These are phyloP conservation scores for Globisporangium lucens DNA, from an alignment of 352 stramenopile species.

Conservation along the genomic window DNA sequence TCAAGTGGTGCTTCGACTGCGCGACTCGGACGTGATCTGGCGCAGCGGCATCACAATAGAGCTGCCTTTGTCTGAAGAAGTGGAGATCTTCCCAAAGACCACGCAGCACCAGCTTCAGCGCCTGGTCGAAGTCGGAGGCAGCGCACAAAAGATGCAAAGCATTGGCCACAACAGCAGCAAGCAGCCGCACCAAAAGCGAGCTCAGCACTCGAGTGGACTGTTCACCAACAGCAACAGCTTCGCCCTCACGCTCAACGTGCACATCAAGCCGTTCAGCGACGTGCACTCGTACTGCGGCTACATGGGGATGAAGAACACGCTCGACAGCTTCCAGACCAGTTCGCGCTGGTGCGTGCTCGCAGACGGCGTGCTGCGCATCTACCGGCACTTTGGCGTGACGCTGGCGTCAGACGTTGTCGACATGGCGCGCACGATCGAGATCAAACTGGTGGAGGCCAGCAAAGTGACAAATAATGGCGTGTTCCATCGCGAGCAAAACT, in stretches of 20 bases:
- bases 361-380: slow-evolving; percentile 58
- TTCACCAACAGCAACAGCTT: slow-evolving; percentile 17
- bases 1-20: slow-evolving; percentile 48
- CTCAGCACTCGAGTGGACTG: not conserved
- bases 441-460: slow-evolving; percentile 36
- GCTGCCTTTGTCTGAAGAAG: slow-evolving; percentile 34
- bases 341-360: slow-evolving; percentile 72
- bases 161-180: not conserved
- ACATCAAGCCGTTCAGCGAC: slow-evolving; percentile 46
- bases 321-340: slow-evolving; percentile 59
- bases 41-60: slow-evolving; percentile 35
- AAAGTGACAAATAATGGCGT: slow-evolving; percentile 14
- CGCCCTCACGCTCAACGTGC: slow-evolving; percentile 35
- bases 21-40: slow-evolving; percentile 47
- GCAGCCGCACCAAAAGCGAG: not conserved
- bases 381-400: slow-evolving; percentile 72
- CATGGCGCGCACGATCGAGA: slow-evolving; percentile 46
- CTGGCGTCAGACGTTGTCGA: slow-evolving; percentile 57
- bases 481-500: slow-evolving; percentile 27
- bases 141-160: not conserved
- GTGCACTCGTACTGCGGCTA: slow-evolving; percentile 59
- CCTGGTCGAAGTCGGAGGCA: slow-evolving; percentile 28
- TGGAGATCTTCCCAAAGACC: slow-evolving; percentile 61
- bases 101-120: slow-evolving; percentile 48
- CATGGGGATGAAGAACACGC: slow-evolving; percentile 59